Conservation (phyloP, 345 rosid genomes). For the Lepidium sativum region DNA sequence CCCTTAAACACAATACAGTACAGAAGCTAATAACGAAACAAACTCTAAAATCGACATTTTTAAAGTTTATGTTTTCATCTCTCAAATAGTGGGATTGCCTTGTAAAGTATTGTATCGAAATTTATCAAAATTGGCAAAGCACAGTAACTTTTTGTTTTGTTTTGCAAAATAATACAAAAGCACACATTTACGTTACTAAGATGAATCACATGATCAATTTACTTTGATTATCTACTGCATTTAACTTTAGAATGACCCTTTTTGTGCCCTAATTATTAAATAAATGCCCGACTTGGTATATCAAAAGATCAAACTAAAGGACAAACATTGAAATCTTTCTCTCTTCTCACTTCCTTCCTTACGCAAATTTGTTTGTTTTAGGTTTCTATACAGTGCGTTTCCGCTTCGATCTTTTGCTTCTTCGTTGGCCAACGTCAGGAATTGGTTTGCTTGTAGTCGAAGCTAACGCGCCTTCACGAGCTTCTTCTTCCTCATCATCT, state of each 20-base stretch:
- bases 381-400: conserved; percentile 61
- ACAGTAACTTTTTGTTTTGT: too few species aligned
- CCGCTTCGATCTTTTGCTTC: conserved; percentile 84
- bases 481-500: conserved; percentile 56
- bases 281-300: conserved; percentile 10
- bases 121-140: too few species aligned
- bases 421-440: conserved; percentile 55
- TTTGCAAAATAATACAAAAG: too few species aligned
- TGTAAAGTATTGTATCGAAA: too few species aligned
- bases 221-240: background rate
- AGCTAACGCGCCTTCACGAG: conserved; percentile 65
- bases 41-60: too few species aligned
- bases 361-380: background rate
- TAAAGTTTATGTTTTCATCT: too few species aligned
- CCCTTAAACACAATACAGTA: too few species aligned
- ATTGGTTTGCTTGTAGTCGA: conserved; percentile 46
- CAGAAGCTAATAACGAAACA: too few species aligned
- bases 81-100: too few species aligned
- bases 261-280: too few species aligned
- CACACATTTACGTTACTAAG: background rate
- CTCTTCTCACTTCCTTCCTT: background rate
- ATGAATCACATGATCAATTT: conserved; percentile 13
- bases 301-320: conserved; percentile 17
- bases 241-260: too few species aligned
- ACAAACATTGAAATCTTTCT: background rate